Evolutionary conservation across 2,329 filamentous ascomycete genomes (phyloP), one percentile per base, ranked within the genome.

Genomic region (Lithohypha guttulata): DNA sequence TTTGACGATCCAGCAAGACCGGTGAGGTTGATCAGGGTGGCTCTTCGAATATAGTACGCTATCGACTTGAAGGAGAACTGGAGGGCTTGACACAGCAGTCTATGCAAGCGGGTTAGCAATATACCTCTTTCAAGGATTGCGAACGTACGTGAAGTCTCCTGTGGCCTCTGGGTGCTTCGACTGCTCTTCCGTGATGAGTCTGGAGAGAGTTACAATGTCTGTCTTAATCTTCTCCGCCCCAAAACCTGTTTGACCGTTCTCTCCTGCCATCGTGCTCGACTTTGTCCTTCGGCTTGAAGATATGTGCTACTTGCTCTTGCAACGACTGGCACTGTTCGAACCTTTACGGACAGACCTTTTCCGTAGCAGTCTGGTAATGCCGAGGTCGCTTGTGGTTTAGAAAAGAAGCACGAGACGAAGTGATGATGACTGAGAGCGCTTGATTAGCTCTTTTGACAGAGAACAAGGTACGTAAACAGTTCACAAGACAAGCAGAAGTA

Each of bases 21-120:
- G 37, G 85, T 93, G 46, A 98, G 77, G 70, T 94, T 94, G 68
- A 96, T 89, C 49, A 98, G 71, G 17, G 85, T 89, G 23, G 89
- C 86, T 62, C 91, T 81, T 55, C 89, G 87, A 64, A 98, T 98
- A 71, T 95, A 98, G 73, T 96, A 94, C 54, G 91, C 85, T 63
- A 98, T 98, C 51, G 85, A 93, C 72, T 98, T 98, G 81, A 98
- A 98, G 50, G 91, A 89, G 71, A 96, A 98, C 65, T 96, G 91
- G 43, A 98, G 82, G 44, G 91, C 87, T 62, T 98, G 91, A 73
- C 86, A 95, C 44, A 98, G 77, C 38, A 98, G 75, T 55, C 87
- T 95, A 55, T 37, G 23, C 31, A 10, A 5, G 9, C 27, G 36
- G 39, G 47, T 46, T 42, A 19, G 41, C 31, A 20, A 32, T 17